Evolutionary conservation across 2,329 filamentous ascomycete species (phyloP).

Genomic region (Fusarium multiceps): DNA sequence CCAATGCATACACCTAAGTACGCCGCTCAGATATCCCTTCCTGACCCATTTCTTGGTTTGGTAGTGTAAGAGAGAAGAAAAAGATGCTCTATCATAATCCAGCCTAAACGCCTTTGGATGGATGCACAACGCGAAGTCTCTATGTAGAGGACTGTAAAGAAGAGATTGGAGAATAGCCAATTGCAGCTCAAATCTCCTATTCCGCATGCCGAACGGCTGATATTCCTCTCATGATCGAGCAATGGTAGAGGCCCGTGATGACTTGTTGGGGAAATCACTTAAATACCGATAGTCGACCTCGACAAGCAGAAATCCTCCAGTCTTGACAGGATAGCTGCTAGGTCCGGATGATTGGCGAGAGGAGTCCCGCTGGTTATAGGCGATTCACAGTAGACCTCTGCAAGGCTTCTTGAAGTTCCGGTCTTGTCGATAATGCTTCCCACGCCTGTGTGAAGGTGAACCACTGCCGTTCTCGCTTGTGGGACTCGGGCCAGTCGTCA

Average conservation of each 20-base stretch:
- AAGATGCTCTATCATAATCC: conserved; percentile 48
- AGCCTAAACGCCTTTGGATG: conserved; percentile 49
- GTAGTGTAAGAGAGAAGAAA: conserved; percentile 34
- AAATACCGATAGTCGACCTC: neutral
- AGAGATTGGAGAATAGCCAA: conserved; percentile 14
- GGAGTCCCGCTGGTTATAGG: conserved; percentile 32
- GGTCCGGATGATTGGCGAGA: conserved; percentile 1
- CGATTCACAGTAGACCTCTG: conserved; percentile 78
- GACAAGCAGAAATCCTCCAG: neutral
- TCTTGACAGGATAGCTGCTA: neutral
- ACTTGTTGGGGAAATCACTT: neutral
- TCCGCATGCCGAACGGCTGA: conserved; percentile 8
- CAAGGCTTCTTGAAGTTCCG: conserved; percentile 89
- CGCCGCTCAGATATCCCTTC: conserved; percentile 36
- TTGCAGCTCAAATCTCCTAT: conserved; percentile 1
- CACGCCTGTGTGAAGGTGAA: conserved; percentile 86
- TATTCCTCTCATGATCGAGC: conserved; percentile 28
- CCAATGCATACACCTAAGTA: conserved; percentile 39
- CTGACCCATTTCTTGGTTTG: conserved; percentile 42
- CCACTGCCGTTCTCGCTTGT: conserved; percentile 92
- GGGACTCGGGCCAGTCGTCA: conserved; percentile 89
- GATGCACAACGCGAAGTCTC: conserved; percentile 40
- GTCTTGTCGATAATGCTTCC: conserved; percentile 78
- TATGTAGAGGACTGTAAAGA: conserved; percentile 34
- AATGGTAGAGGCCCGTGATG: neutral